Conservation (phyloP, 371 early-diverging fungal species). For the Rhizopus stolonifer region DNA sequence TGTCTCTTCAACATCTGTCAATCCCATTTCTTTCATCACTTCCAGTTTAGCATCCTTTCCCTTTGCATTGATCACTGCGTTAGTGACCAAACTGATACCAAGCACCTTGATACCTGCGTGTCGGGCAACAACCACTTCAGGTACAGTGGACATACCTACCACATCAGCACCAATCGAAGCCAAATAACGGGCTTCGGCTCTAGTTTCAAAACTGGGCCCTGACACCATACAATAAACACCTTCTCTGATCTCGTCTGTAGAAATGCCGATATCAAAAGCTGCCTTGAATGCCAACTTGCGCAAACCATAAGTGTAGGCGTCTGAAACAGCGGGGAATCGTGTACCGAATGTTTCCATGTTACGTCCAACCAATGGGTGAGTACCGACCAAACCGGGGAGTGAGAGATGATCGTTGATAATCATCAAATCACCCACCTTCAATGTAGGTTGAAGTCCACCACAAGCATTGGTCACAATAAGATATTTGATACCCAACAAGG, state of each 20-base stretch:
- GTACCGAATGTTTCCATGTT: slow-evolving; percentile 84
- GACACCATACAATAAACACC: slow-evolving; percentile 88
- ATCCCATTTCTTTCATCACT: slow-evolving; percentile 51
- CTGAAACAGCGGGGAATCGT: slow-evolving; percentile 90
- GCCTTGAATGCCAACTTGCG: slow-evolving; percentile 69
- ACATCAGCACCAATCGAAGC: slow-evolving; percentile 77
- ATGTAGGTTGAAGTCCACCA: slow-evolving; percentile 80
- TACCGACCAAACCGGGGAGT: slow-evolving; percentile 78
- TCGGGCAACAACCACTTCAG: slow-evolving; percentile 89
- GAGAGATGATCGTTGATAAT: slow-evolving; percentile 88
- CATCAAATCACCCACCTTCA: slow-evolving; percentile 89
- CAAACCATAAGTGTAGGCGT: slow-evolving; percentile 86
- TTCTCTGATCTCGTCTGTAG: slow-evolving; percentile 62
- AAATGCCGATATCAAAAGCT: slow-evolving; percentile 55
- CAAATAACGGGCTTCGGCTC: slow-evolving; percentile 86
- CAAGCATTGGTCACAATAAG: slow-evolving; percentile 93
- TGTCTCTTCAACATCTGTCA: slow-evolving; percentile 39
- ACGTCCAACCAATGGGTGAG: slow-evolving; percentile 83
- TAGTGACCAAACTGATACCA: slow-evolving; percentile 86
- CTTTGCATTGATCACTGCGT: slow-evolving; percentile 69
- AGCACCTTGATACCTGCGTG: slow-evolving; percentile 91
- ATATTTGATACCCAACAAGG: slow-evolving; percentile 75
- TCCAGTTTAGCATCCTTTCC: slow-evolving; percentile 67
- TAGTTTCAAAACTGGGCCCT: slow-evolving; percentile 91
- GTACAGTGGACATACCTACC: slow-evolving; percentile 95